Evolutionary conservation across 805 yeast species (phyloP), one percentile per base, ranked within the genome.

Genomic region (Torulaspora indica): DNA sequence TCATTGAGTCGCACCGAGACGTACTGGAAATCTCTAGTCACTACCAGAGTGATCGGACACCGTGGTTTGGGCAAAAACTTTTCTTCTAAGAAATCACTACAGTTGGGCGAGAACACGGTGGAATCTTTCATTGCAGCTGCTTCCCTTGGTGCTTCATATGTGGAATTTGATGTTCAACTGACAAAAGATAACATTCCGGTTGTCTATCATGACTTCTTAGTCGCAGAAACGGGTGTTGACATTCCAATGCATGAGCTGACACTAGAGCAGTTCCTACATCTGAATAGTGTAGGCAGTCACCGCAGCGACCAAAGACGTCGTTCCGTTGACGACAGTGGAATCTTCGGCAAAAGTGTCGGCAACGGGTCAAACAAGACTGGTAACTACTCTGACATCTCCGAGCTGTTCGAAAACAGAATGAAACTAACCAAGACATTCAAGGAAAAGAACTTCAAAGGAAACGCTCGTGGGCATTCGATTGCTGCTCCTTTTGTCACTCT

Each of bases 111-210:
- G 58, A 91, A 91, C 63, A 91, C 98, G 0, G 84, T 91, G 15
- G 96, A 91, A 57, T 85, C 95, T 0, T 91, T 91, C 57, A 85
- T 91, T 60, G 95, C 96, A 9, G 98, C 98, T 0, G 95, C 97
- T 0, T 88, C 95, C 2, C 70, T 91, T 52, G 98, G 98, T 32
- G 98, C 98, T 1, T 83, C 95, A 2, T 91, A 91, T 58, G 97
- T 91, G 41, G 98, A 91, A 66, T 91, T 91, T 62, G 98, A 91
- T 66, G 98, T 91, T 36, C 98, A 91, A 61, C 71, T 91, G 54
- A 91, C 98, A 12, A 88, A 89, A 60, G 98, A 91, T 63, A 73
- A 73, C 52, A 81, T 87, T 8, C 97, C 98, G 2, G 98, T 91
- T 5, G 85, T 91, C 23, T 91, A 91, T 59, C 98, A 91, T 64